Evolutionary conservation across 345 rosid species (phyloP).

Genomic region (Erysimum cheiranthoides): DNA sequence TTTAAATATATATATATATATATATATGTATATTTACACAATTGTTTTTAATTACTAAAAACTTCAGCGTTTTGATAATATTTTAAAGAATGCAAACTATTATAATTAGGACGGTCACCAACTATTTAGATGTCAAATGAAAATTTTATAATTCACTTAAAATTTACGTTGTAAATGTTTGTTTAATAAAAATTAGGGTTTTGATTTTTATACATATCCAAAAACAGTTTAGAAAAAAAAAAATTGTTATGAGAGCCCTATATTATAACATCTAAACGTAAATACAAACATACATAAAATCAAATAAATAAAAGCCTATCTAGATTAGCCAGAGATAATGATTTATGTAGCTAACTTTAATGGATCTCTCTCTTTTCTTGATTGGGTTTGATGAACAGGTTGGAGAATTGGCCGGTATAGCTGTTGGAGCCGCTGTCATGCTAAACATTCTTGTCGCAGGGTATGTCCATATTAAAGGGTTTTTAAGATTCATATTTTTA

Average conservation of each 20-base stretch:
- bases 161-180: background rate
- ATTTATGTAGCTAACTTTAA: background rate
- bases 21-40: background rate
- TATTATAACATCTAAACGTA: background rate
- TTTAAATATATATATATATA: too few relatives aligned
- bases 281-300: background rate
- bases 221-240: background rate
- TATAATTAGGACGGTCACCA: background rate
- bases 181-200: background rate
- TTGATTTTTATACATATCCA: background rate
- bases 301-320: background rate
- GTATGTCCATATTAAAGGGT: conserved; percentile 44
- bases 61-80: background rate
- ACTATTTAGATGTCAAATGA: background rate
- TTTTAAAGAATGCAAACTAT: background rate
- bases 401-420: conserved; percentile 96
- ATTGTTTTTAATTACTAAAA: background rate
- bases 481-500: background rate
- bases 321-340: background rate
- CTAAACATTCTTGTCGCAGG: conserved; percentile 94
- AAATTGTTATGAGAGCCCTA: background rate
- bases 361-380: background rate
- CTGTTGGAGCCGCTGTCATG: conserved; percentile 97
- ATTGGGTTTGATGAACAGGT: conserved; percentile 56
- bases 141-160: background rate